Percentiles rank a stretch among this genome's conserved stretches.
These are phyloP conservation scores for Aphanomyces euteiches DNA, from an alignment of 352 stramenopile species.

Conservation along the genomic window DNA sequence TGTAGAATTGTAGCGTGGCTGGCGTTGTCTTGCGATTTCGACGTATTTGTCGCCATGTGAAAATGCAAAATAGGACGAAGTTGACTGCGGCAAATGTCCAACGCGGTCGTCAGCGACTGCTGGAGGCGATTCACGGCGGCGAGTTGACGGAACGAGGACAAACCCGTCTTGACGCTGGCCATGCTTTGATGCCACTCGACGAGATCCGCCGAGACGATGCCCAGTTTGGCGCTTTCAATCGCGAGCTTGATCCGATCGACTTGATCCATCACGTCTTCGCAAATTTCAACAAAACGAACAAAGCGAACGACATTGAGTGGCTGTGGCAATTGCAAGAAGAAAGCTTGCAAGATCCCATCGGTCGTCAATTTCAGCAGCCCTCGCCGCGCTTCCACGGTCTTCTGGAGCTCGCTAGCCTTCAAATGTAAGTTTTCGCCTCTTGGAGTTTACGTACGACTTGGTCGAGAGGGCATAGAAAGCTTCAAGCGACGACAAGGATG, in stretches of 20 bases:
- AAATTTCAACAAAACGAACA: constrained; percentile 23
- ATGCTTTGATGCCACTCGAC: constrained; percentile 24
- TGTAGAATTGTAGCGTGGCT: background rate
- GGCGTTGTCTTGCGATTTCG: background rate
- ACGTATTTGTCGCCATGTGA: background rate
- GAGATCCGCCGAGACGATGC: constrained; percentile 16
- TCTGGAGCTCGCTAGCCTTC: background rate
- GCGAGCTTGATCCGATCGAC: constrained; percentile 19
- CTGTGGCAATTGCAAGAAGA: constrained; percentile 9
- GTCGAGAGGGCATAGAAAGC: background rate
- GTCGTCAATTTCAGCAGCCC: background rate
- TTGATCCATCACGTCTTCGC: constrained; percentile 17
- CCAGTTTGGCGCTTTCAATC: constrained; percentile 15
- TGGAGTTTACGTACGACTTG: constrained; percentile 1
- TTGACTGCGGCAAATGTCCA: background rate
- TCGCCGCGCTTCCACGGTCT: background rate
- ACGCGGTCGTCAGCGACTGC: constrained; percentile 8
- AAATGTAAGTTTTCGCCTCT: background rate
- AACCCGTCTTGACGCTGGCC: constrained; percentile 22
- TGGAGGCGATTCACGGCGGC: constrained; percentile 8
- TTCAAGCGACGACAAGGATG: constrained; percentile 15
- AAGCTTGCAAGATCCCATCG: constrained; percentile 5
- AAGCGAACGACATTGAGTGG: constrained; percentile 6
- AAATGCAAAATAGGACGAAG: constrained; percentile 13
- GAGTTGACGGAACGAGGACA: background rate